Percentiles rank a stretch among this genome's conserved stretches.
phyloP scores from a whole-genome alignment of 176 grass and related monocot genomes.

The Ampelocalamus luodianensis region DNA sequence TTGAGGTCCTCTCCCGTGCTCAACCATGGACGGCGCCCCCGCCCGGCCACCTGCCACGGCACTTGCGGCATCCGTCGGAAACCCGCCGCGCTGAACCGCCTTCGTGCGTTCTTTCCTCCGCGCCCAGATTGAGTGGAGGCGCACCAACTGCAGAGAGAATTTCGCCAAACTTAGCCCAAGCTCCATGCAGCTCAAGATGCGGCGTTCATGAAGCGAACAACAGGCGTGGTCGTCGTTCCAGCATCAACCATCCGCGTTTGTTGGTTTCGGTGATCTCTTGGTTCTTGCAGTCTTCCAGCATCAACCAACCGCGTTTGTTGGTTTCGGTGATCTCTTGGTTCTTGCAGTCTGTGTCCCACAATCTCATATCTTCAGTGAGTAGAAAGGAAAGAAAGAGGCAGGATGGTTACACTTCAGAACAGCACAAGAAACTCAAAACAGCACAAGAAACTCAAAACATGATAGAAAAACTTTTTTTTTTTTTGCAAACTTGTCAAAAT shows the following conservation, averaged over 20 bases:
- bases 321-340: neutral
- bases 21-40: neutral
- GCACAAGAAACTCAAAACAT: neutral
- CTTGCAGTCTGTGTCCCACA: neutral
- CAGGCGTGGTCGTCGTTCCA: neutral
- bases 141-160: neutral
- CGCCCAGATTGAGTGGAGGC: neutral
- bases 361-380: neutral
- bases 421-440: neutral
- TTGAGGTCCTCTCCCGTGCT: neutral
- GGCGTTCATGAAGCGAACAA: neutral
- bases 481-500: neutral
- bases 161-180: neutral
- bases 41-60: neutral
- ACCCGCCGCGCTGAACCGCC: neutral
- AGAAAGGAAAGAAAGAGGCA: neutral
- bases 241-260: neutral
- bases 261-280: neutral
- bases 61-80: neutral
- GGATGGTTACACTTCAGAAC: neutral
- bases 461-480: neutral
- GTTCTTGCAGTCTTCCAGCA: neutral
- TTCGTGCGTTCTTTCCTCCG: neutral
- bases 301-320: neutral
- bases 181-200: neutral